Evolutionary conservation across 2,329 filamentous ascomycete genomes (phyloP).

Genomic region (Alternaria ethzedia): DNA sequence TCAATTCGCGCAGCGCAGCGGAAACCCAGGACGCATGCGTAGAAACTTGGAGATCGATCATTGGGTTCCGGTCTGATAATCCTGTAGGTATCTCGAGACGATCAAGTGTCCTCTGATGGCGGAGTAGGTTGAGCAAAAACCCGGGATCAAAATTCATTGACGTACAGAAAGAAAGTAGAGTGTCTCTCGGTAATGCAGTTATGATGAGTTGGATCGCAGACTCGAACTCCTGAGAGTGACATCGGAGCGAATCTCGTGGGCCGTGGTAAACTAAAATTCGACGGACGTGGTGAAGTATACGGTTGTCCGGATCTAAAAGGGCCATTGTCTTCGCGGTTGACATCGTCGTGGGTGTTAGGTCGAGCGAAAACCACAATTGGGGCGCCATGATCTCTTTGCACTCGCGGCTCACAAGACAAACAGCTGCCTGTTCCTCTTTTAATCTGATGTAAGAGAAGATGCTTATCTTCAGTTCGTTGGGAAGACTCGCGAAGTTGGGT

Average conservation of each 20-base stretch:
- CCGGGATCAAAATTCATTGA: background rate
- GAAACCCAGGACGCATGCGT: background rate
- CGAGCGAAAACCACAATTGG: background rate
- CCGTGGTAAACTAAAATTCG: background rate
- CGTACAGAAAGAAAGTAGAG: background rate
- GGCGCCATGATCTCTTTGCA: background rate
- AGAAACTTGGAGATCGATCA: background rate
- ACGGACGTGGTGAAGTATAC: background rate
- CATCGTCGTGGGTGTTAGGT: background rate
- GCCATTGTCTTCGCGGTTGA: background rate
- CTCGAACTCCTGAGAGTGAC: background rate
- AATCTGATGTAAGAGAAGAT: background rate
- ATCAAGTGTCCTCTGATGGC: background rate
- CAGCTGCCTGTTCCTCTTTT: background rate
- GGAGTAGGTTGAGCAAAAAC: background rate
- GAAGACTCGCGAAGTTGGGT: background rate
- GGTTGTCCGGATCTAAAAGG: background rate
- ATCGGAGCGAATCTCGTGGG: background rate
- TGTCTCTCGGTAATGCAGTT: background rate
- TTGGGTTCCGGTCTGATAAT: background rate
- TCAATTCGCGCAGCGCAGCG: background rate
- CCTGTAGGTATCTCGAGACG: background rate
- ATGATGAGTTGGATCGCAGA: background rate
- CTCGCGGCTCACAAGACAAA: background rate
- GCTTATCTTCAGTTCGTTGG: background rate